Percentiles rank a stretch among this genome's conserved stretches.
These are phyloP conservation scores for Cotoneaster glaucophyllus DNA, from an alignment of 306 rosid genomes.

Conservation along the genomic window DNA sequence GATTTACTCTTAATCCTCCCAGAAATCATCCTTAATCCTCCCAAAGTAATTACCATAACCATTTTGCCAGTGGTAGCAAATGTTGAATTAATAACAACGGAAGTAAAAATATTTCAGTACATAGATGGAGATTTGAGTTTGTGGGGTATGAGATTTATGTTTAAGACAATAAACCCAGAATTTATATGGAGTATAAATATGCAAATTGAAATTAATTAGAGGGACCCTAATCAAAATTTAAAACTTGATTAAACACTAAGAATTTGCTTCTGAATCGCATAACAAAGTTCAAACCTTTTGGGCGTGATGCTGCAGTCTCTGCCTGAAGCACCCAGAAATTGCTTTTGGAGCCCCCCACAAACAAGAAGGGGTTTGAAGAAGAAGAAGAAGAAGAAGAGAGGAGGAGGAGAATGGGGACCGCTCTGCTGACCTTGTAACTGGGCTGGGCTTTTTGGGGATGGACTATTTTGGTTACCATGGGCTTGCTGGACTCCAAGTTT, in stretches of 20 bases:
- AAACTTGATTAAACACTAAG: background rate
- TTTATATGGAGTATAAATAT: background rate
- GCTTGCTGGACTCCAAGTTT: background rate
- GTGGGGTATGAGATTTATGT: background rate
- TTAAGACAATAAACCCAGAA: background rate
- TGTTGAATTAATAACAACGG: background rate
- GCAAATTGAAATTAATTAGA: background rate
- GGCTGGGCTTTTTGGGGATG: background rate
- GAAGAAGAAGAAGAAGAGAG: background rate
- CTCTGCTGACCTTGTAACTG: background rate
- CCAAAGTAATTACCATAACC: background rate
- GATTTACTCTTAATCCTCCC: background rate
- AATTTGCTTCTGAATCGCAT: background rate
- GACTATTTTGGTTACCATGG: background rate
- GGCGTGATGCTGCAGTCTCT: background rate
- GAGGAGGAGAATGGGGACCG: no score
- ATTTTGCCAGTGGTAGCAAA: background rate
- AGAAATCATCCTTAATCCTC: background rate
- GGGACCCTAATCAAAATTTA: background rate
- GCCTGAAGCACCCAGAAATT: background rate
- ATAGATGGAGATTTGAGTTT: background rate
- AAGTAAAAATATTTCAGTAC: background rate
- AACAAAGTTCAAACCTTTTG: background rate
- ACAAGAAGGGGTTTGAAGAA: background rate
- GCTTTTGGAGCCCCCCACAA: background rate